Percentiles rank a stretch among this genome's conserved stretches.
Evolutionary conservation across 2,329 filamentous ascomycete genomes (phyloP).

Genomic region (Paecilomyces fulvus): DNA sequence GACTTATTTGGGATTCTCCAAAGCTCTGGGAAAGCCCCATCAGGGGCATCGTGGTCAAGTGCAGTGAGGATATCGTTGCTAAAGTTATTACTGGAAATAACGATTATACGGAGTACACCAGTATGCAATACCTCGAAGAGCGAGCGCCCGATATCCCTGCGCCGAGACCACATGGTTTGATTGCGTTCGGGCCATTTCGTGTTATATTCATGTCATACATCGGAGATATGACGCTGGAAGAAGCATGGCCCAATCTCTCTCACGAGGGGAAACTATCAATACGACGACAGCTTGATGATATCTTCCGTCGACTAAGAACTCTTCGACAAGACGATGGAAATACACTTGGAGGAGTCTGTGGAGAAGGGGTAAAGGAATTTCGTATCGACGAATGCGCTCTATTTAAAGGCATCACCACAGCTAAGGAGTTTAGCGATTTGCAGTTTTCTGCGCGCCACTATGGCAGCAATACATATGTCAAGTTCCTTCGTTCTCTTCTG

Average conservation of each 20-base stretch:
- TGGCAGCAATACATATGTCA: slow-evolving; percentile 14
- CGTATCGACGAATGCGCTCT: slow-evolving; percentile 10
- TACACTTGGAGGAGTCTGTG: slow-evolving; percentile 15
- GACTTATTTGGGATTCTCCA: slow-evolving; percentile 13
- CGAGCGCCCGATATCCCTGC: slow-evolving; percentile 16
- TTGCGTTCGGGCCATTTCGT: slow-evolving; percentile 13
- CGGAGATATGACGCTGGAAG: slow-evolving; percentile 11
- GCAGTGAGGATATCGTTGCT: slow-evolving; percentile 7
- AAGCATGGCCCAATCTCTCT: slow-evolving; percentile 14
- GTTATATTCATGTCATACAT: slow-evolving; percentile 22
- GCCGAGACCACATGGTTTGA: slow-evolving; percentile 19
- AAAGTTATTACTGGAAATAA: slow-evolving; percentile 6
- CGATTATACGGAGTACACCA: slow-evolving; percentile 19
- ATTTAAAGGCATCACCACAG: slow-evolving; percentile 15
- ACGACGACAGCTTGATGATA: slow-evolving; percentile 10
- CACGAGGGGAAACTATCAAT: slow-evolving; percentile 13
- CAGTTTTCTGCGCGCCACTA: slow-evolving; percentile 12
- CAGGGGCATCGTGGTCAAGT: slow-evolving; percentile 16
- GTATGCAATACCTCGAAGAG: slow-evolving; percentile 16
- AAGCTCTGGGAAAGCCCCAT: slow-evolving; percentile 14
- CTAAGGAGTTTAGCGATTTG: slow-evolving; percentile 11
- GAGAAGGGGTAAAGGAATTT: slow-evolving; percentile 19
- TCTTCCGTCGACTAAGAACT: slow-evolving; percentile 10
- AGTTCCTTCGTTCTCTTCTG: slow-evolving; percentile 16
- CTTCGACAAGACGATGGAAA: slow-evolving; percentile 9